A percentile compares a stretch with the other conserved stretches of the same genome.
Evolutionary conservation across 1,284 basidiomycete species (phyloP).

Genomic region (Microstroma glucosiphilum): DNA sequence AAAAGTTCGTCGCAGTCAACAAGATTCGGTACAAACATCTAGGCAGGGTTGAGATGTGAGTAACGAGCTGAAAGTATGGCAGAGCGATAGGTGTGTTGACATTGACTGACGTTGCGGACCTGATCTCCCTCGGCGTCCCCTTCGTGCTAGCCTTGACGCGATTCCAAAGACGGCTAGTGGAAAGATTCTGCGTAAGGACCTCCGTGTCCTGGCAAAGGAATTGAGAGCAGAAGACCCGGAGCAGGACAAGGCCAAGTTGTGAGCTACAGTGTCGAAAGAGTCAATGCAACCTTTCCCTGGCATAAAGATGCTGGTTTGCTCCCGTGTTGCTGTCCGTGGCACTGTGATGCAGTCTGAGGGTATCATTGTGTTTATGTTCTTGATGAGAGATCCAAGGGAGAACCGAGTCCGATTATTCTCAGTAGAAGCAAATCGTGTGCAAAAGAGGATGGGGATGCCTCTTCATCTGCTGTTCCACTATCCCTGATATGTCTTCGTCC

Average conservation of each 20-base stretch:
- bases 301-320: no score
- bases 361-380: no score
- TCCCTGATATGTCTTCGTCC: constrained; percentile 82
- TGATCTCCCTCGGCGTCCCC: not conserved
- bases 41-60: constrained; percentile 54
- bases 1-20: constrained; percentile 63
- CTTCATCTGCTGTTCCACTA: constrained; percentile 75
- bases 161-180: constrained; percentile 30
- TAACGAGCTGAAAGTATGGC: not conserved
- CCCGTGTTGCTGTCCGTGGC: no score
- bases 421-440: constrained; percentile 61
- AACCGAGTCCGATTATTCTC: not conserved
- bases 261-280: no score
- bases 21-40: constrained; percentile 69
- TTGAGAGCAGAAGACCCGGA: constrained; percentile 4
- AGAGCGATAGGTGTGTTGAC: not conserved
- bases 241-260: no score
- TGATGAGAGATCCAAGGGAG: no score
- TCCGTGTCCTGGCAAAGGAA: constrained; percentile 32
- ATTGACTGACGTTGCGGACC: not conserved
- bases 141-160: constrained; percentile 17
- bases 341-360: no score
- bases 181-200: constrained; percentile 35
- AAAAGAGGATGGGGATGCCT: constrained; percentile 85
- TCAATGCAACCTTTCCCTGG: no score